phyloP scores from a whole-genome alignment of 257 asterid species.

The Fraxinus americana region DNA sequence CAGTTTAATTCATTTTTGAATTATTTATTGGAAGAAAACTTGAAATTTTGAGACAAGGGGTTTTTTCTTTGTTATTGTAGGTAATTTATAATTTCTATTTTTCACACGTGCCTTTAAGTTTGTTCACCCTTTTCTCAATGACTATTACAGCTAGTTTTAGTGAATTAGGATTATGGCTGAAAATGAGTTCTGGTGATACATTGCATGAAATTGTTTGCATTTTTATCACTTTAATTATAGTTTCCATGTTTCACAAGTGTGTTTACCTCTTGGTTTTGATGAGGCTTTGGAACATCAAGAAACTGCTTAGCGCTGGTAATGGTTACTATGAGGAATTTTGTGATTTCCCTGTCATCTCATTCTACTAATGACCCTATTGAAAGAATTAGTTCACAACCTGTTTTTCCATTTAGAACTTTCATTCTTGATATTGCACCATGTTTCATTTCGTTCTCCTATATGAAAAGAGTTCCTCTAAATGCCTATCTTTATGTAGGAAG shows the following conservation, averaged over 20 bases:
- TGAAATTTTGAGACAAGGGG: no score
- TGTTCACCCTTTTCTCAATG: not conserved
- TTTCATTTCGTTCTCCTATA: no score
- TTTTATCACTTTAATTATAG: not conserved
- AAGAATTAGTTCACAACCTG: no score
- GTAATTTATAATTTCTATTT: constrained; percentile 53
- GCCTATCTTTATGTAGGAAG: no score
- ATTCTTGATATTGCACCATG: no score
- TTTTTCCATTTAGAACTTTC: no score
- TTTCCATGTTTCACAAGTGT: not conserved
- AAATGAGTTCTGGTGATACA: not conserved
- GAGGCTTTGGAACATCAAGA: not conserved
- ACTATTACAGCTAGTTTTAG: not conserved
- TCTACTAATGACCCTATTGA: no score
- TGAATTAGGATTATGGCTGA: not conserved
- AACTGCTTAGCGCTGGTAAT: not conserved
- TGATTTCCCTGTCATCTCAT: no score
- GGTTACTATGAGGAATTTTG: not conserved
- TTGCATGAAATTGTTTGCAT: not conserved
- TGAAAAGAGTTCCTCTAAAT: no score
- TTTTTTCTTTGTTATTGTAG: constrained; percentile 28
- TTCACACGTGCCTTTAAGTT: not conserved
- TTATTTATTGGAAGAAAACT: no score
- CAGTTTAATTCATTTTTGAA: no score
- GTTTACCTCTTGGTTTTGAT: not conserved